Evolutionary conservation across 169 alveolate genomes (phyloP), one percentile per base, ranked within the genome.

Genomic region (Babesia bigemina): DNA sequence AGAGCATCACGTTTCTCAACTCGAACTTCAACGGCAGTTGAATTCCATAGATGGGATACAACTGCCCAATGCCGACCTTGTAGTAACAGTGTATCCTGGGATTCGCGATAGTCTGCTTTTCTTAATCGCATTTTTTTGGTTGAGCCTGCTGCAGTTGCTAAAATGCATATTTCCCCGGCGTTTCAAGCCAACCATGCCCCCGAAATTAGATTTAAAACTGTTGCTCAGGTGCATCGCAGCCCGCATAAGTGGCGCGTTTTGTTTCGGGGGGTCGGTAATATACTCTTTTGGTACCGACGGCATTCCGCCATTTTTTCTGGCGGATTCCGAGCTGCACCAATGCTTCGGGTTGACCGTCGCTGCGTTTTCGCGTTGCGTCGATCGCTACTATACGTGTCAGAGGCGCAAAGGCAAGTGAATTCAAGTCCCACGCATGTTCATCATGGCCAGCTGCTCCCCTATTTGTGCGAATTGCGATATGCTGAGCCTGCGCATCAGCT

Each of bases 261-360:
- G 13, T 26, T 47, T 42, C n/a, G 79, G 75, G 33, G 49, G 22
- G 66, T 8, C 59, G n/a, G 63, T 81, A 21, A 44, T 83, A 29
- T 66, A 83, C 67, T 47, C 79, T 0, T 83, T 83, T 67, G 90
- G 90, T 0, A 70, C 85, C n/a, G 33, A 56, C 22, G 90, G 90
- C 42, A 49, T 75, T 29, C 90, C 78, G 52, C 90, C 90, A 10
- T 83, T 81, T 83, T 74, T 75, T 49, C 59, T 83, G 56, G 50
- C 86, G 19, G 75, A 58, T 26, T 74, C 86, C 10, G 90, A 83
- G 50, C 58, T 83, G 17, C 65, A 83, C 76, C 70, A 83, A 44
- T 55, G 59, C 48, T 73, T 75, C 70, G 83, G 90, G 24, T 4
- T 75, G 36, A 52, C 33, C 16, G 33, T 29, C 22, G 39, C 42